A percentile compares a stretch with the other conserved stretches of the same genome.
These are phyloP conservation scores for Crucihimalaya himalaica DNA, from an alignment of 345 rosid species.

Conservation along the genomic window DNA sequence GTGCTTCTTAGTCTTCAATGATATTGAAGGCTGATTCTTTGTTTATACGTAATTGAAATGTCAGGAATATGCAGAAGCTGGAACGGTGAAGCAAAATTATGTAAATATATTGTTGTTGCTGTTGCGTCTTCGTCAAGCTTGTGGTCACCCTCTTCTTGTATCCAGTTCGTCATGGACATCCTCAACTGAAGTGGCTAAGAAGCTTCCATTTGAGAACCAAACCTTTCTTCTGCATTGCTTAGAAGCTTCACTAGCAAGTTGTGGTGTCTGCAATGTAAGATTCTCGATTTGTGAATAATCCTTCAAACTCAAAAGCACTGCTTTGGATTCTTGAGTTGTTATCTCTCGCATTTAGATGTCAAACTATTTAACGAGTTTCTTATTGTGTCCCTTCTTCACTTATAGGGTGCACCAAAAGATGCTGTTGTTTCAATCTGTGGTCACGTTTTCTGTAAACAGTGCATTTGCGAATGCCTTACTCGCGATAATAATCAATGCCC, in stretches of 20 bases:
- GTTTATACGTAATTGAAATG: not conserved
- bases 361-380: not conserved
- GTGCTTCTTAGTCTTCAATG: not conserved
- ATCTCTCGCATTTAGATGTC: not conserved
- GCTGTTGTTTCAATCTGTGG: conserved; percentile 87
- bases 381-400: conserved; percentile 20
- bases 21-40: conserved; percentile 51
- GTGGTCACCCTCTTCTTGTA: conserved; percentile 97
- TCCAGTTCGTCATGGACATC: conserved; percentile 54
- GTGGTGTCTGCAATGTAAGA: conserved; percentile 92
- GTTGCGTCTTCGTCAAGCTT: conserved; percentile 97
- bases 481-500: conserved; percentile 83
- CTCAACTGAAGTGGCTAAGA: conserved; percentile 62
- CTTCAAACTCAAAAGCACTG: not conserved
- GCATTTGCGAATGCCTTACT: conserved; percentile 72
- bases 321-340: conserved; percentile 6
- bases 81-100: conserved; percentile 91
- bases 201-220: conserved; percentile 26
- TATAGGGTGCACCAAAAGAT: conserved; percentile 89
- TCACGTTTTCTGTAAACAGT: conserved; percentile 91
- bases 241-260: conserved; percentile 75
- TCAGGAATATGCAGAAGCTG: conserved; percentile 97
- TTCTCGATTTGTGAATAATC: conserved; percentile 18
- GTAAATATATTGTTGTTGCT: conserved; percentile 96
- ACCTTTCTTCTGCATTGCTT: conserved; percentile 44